Conservation (phyloP, 768 basidiomycete species). For the Chalciporus piperatus region DNA sequence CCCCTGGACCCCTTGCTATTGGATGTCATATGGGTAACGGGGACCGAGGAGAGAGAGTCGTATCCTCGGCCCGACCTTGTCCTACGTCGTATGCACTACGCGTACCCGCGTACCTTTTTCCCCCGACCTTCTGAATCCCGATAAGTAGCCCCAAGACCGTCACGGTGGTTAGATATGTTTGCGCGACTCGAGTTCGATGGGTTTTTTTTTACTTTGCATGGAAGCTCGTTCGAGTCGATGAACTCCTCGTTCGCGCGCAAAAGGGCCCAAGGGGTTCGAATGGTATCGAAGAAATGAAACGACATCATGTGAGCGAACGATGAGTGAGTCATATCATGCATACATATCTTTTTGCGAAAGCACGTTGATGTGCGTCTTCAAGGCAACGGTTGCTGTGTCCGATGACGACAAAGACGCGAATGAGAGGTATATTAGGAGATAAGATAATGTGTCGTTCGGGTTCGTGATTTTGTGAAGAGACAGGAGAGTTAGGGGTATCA, state of each 20-base stretch:
- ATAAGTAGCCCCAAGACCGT: too few species aligned
- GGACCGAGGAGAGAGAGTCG: too few species aligned
- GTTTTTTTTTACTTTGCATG: not conserved
- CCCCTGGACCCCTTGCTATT: too few species aligned
- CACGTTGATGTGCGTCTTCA: not conserved
- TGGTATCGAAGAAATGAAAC: not conserved
- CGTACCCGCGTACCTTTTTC: too few species aligned
- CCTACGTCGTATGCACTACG: too few species aligned
- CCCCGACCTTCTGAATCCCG: too few species aligned
- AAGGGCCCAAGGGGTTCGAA: not conserved
- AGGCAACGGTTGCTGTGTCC: constrained; percentile 5
- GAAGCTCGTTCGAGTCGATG: not conserved
- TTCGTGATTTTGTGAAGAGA: too few species aligned
- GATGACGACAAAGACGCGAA: not conserved
- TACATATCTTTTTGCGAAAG: not conserved
- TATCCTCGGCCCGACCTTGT: too few species aligned
- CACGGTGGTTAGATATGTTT: too few species aligned
- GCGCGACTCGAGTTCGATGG: too few species aligned
- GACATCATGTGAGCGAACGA: not conserved
- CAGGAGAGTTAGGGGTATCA: not conserved
- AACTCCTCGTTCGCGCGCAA: not conserved
- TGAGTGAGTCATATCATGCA: not conserved
- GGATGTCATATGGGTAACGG: too few species aligned
- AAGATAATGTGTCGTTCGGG: not conserved
- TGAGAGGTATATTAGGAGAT: too few species aligned